A percentile compares a stretch with the other conserved stretches of the same genome.
phyloP scores from a whole-genome alignment of 73 alveolate genomes.

The Blepharisma stoltei region DNA sequence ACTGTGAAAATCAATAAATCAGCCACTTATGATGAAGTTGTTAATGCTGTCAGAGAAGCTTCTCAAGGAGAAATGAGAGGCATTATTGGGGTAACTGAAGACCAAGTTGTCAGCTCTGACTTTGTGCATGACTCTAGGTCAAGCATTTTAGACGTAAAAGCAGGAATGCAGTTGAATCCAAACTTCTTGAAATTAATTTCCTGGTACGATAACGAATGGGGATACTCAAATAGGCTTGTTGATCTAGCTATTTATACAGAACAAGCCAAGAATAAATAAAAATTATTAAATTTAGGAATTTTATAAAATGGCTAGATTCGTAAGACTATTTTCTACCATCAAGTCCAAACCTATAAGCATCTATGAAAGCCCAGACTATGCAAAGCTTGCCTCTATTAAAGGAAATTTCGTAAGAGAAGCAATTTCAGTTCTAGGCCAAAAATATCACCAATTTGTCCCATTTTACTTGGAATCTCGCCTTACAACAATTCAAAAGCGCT shows the following conservation, averaged over 20 bases:
- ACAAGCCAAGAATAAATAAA: constrained; percentile 13
- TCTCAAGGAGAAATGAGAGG: constrained; percentile 77
- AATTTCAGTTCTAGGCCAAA: not conserved
- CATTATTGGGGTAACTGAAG: constrained; percentile 89
- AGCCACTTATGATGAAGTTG: constrained; percentile 76
- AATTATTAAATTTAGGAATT: no score
- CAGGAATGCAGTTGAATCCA: constrained; percentile 76
- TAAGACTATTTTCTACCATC: not conserved
- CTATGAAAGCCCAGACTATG: not conserved
- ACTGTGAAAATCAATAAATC: constrained; percentile 74
- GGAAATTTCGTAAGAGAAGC: constrained; percentile 16
- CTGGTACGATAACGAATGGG: constrained; percentile 92
- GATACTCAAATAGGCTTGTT: constrained; percentile 87
- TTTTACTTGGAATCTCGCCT: constrained; percentile 21
- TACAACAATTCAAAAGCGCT: not conserved
- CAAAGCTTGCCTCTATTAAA: not conserved
- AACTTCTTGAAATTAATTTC: constrained; percentile 82
- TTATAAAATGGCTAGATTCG: no score
- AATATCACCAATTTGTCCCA: constrained; percentile 21
- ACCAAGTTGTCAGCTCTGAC: constrained; percentile 82
- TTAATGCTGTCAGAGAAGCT: constrained; percentile 84
- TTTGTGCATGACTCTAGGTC: constrained; percentile 66
- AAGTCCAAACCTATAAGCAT: not conserved
- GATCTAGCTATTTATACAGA: constrained; percentile 83
- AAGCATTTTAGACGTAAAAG: constrained; percentile 81